Evolutionary conservation across 2,329 filamentous ascomycete genomes (phyloP).

Genomic region (Aspergillus niger): DNA sequence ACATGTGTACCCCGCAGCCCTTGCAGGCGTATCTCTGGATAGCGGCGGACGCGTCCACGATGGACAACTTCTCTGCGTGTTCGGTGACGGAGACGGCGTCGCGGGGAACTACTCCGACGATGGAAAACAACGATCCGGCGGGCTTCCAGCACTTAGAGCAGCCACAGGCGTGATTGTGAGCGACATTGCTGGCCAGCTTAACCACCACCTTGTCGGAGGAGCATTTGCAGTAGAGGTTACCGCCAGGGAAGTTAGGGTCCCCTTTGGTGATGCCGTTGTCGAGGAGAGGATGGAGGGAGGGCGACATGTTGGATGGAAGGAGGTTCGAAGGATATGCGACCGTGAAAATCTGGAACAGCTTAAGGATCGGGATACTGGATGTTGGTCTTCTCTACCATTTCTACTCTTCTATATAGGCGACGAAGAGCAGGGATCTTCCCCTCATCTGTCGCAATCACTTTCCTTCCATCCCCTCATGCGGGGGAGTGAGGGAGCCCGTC

Average conservation of each 20-base stretch:
- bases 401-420: neutral
- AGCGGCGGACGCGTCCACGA: slow-evolving; percentile 58
- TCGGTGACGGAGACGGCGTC: slow-evolving; percentile 60
- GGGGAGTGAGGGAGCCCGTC: neutral
- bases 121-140: slow-evolving; percentile 61
- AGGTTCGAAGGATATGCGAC: neutral
- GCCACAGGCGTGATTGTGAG: slow-evolving; percentile 71
- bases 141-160: slow-evolving; percentile 76
- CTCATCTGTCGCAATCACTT: too few species aligned
- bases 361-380: too few species aligned
- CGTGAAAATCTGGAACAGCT: too few species aligned
- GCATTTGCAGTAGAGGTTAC: slow-evolving; percentile 65
- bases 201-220: slow-evolving; percentile 58
- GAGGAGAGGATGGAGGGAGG: slow-evolving; percentile 62
- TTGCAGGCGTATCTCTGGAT: slow-evolving; percentile 65
- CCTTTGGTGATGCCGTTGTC: slow-evolving; percentile 64
- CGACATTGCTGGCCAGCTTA: slow-evolving; percentile 59
- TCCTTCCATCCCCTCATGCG: neutral
- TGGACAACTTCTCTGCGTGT: slow-evolving; percentile 58
- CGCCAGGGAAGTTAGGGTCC: slow-evolving; percentile 57
- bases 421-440: neutral
- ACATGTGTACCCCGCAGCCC: slow-evolving; percentile 64
- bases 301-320: slow-evolving; percentile 15
- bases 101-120: slow-evolving; percentile 63
- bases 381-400: too few species aligned